Evolutionary conservation across 768 basidiomycete genomes (phyloP), one percentile per base, ranked within the genome.

Genomic region (Mrakia blollopis): DNA sequence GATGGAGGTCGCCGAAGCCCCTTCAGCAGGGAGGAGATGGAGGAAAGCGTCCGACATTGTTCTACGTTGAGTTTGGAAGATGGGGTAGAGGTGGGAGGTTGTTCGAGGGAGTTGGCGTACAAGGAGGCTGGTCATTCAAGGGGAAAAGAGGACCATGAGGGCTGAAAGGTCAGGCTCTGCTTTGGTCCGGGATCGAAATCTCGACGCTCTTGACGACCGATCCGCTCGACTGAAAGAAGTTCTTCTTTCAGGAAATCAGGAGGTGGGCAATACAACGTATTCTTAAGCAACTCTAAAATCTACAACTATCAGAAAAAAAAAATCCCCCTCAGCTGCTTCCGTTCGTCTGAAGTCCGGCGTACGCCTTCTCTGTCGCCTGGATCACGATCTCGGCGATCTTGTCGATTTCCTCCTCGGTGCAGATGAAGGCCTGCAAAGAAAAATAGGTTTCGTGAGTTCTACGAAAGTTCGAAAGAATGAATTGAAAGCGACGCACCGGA

Each of bases 381-480:
- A 70, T 47, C 21, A 76, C 68, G 28, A 76, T 41, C 16, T 30
- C 86, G 8, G 89, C 91, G 77, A 94, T 90, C 82, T 82, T 86
- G 79, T 89, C 88, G 30, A 92, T 86, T 83, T 94, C 88, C 80
- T 89, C 87, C 78, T 85, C 84, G 7, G 89, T 92, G 57, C 91
- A 86, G 81, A 90, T 94, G 82, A 91, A 71, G 6, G 70, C 70
- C 67, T 68, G 39, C 7, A 7, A 23, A 4, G 6, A 44, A n/a
- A 7, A 21, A 7, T 23, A 13, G 37, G 23, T 35, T 2, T 14
- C 39, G 37, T 41, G 2, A 68, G 35, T 28, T 68, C 30, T n/a
- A 8, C 10, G 28, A 44, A 11, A n/a, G 13, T 21, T 35, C 25
- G 25, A 68, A 6, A 18, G 21, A 4, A 41, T 2, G 67, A 44